Evolutionary conservation across 257 asterid genomes (phyloP), one percentile per base, ranked within the genome.

Genomic region (Salvia splendens): DNA sequence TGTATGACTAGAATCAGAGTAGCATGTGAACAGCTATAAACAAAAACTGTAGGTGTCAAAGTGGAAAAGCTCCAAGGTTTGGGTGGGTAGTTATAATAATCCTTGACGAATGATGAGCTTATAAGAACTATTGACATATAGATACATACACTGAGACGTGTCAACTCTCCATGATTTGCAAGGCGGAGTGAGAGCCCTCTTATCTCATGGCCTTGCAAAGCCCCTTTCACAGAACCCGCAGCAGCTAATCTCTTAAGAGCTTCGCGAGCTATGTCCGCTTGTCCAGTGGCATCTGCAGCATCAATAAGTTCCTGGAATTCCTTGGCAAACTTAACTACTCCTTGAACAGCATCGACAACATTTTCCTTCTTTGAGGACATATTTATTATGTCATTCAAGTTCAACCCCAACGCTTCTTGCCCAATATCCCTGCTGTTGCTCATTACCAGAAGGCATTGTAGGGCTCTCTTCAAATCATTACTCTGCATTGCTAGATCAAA

Each of bases 251-350:
- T 82, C 84, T 91, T 94, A 45, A 89, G 92, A 76, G 99, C 97
- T 75, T 94, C 99, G 16, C 99, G 97, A 66, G 96, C 99, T 75
- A 88, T 94, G 40, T 91, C 99, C 76, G 82, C 91, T 82, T 94
- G 99, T 70, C 82, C 99, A 54, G 99, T 94, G 64, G 99, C 99
- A 87, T 94, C 99, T 35, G 99, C 99, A 74, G 99, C 96, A 85
- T 94, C 99, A 67, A 88, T 86, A 52, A 94, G 91, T 46, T 94
- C 95, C 69, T 85, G 79, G 66, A 91, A 94, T 84, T 94, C 99
- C 82, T 84, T 88, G 5, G 96, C 97, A 83, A 86, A 94, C 73
- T 94, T 94, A 38, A 79, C 97, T 32, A 91, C 89, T 58, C 99
- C 99, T 82, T 94, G 95, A 75, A 94, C 92, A 69, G 99, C 99